These are phyloP conservation scores for Chlorophyllum brunneum DNA, from an alignment of 768 basidiomycete species.

Conservation along the genomic window DNA sequence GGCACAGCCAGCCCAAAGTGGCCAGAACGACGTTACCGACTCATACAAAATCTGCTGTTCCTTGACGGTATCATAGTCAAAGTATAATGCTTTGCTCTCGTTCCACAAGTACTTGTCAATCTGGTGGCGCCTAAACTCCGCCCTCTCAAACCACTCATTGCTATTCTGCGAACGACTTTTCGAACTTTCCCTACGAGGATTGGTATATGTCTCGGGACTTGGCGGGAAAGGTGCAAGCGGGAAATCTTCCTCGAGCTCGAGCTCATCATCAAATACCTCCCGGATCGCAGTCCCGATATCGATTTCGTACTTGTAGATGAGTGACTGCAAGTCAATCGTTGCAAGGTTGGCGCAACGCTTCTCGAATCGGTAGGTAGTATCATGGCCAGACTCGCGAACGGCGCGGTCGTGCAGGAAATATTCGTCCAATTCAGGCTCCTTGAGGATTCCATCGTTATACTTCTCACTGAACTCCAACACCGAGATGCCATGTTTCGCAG, in stretches of 20 bases:
- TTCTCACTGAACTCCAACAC: slow-evolving; percentile 96
- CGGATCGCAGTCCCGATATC: slow-evolving; percentile 98
- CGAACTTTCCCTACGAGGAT: slow-evolving; percentile 56
- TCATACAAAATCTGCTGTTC: slow-evolving; percentile 93
- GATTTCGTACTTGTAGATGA: slow-evolving; percentile 97
- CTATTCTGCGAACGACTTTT: slow-evolving; percentile 61
- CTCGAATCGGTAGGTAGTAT: slow-evolving; percentile 96
- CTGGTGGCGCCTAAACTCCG: slow-evolving; percentile 73
- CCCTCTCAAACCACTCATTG: slow-evolving; percentile 91
- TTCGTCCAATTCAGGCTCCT: slow-evolving; percentile 89
- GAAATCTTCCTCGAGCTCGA: slow-evolving; percentile 93
- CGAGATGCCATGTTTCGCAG: slow-evolving; percentile 86
- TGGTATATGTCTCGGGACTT: slow-evolving; percentile 63
- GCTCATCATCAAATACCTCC: slow-evolving; percentile 89
- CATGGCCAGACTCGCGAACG: slow-evolving; percentile 94
- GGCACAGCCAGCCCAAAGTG: slow-evolving; percentile 96
- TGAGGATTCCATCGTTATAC: slow-evolving; percentile 82
- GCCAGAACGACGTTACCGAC: slow-evolving; percentile 95
- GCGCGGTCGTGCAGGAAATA: slow-evolving; percentile 97
- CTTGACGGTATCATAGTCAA: slow-evolving; percentile 92
- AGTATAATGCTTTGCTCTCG: slow-evolving; percentile 90
- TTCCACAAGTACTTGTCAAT: slow-evolving; percentile 98
- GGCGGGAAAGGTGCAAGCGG: slow-evolving; percentile 89
- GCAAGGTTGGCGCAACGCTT: slow-evolving; percentile 96
- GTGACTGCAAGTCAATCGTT: slow-evolving; percentile 91